Base-by-base conservation (phyloP, 192 early-diverging fungal species). In the Backusella luteola region DNA sequence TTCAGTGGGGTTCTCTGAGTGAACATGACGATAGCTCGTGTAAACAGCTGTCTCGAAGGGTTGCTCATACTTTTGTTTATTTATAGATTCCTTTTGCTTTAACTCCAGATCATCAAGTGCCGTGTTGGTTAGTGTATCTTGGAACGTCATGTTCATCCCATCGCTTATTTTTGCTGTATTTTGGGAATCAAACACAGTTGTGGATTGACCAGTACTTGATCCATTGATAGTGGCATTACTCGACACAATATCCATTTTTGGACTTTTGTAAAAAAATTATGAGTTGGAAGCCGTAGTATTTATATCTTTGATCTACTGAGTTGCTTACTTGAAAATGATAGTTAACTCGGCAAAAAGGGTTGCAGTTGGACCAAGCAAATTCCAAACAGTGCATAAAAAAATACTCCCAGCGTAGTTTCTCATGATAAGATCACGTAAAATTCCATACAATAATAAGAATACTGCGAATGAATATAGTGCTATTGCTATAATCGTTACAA, bases 381-480 rank as follows among this genome's bases (percentile, higher is more conserved):
- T 73, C 79, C 79, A 80, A 11, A 80, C 72, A 1, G 39, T 70
- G 34, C 69, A 52, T 15, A 80, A 36, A 23, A 76, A 4, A 29
- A 72, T 29, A 15, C 52, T 75, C 11, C 79, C 79, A 1, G 53
- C 35, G 5, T 41, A 35, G 11, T 66, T 80, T n/a, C 35, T 68
- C 32, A 76, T 80, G 34, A 76, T 76, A 12, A 44, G 7, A 42
- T 73, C 29, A n/a, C 79, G 79, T 29, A 80, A 46, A 36, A 76
- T 68, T 76, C 79, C 79, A 80, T 80, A 80, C 1, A 80, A 71
- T 12, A 80, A 36, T 34, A 80, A 76, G 4, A 80, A 76, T 29
- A 69, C 1, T 4, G 79, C 79, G 69, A 80, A 80, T 14, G 53
- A 34, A 32, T 39, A 36, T 2, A 73, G 42, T 29, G 74, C 66